Evolutionary conservation across 352 stramenopile species (phyloP).

Genomic region (Pythium sukuiense): DNA sequence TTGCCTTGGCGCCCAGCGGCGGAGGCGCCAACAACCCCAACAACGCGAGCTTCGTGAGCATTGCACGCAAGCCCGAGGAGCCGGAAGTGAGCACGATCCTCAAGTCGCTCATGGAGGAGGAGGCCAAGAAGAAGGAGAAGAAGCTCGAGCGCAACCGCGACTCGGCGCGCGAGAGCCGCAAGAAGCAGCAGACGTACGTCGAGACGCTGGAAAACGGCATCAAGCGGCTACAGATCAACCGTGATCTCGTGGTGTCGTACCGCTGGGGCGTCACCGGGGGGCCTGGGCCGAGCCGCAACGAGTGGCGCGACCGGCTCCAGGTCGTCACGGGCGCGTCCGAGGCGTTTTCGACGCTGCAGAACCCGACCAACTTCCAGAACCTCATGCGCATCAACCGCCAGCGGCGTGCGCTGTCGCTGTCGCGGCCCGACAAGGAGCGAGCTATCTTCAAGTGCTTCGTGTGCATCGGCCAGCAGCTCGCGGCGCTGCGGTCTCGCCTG

Average conservation of each 20-base stretch:
- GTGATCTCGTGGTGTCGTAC: slow-evolving; percentile 69
- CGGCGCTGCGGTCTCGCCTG: slow-evolving; percentile 50
- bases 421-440: slow-evolving; percentile 43
- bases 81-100: slow-evolving; percentile 83
- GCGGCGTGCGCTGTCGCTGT: slow-evolving; percentile 53
- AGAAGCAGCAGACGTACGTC: slow-evolving; percentile 88
- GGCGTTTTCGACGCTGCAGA: slow-evolving; percentile 67
- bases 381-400: slow-evolving; percentile 80
- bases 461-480: slow-evolving; percentile 54
- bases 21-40: background rate
- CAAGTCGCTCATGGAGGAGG: slow-evolving; percentile 86
- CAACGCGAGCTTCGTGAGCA: slow-evolving; percentile 60
- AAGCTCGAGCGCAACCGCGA: slow-evolving; percentile 89
- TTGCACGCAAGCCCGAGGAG: slow-evolving; percentile 79
- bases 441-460: slow-evolving; percentile 66
- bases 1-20: slow-evolving; percentile 22
- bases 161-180: slow-evolving; percentile 78
- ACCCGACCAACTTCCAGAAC: slow-evolving; percentile 61
- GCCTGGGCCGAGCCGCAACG: slow-evolving; percentile 28
- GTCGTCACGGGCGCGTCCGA: slow-evolving; percentile 68
- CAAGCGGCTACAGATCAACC: slow-evolving; percentile 84
- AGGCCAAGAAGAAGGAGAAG: slow-evolving; percentile 89
- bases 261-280: slow-evolving; percentile 60
- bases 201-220: slow-evolving; percentile 86
- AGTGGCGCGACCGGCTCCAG: slow-evolving; percentile 64